Evolutionary conservation across 176 grass and related monocot genomes (phyloP), one percentile per base, ranked within the genome.

Genomic region (Elymus sibiricus): DNA sequence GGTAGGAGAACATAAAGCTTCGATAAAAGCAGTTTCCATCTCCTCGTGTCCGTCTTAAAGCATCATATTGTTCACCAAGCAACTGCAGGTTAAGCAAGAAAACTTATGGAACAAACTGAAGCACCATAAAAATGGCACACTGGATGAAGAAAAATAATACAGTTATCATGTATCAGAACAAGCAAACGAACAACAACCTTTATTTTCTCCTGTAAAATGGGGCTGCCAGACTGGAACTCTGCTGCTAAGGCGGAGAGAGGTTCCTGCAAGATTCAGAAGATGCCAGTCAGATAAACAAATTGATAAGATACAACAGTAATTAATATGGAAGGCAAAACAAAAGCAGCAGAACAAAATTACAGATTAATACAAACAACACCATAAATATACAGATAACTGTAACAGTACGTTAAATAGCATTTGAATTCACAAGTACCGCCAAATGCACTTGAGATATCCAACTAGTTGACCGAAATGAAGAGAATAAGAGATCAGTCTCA

Each of bases 21-120:
- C 97, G 94, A 87, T 93, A 99, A 83, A 99, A 99, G 79, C 97
- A 99, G 83, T 96, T 99, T 78, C 97, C 97, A 87, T 99, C 97
- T 81, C 97, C 97, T 37, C 97, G 85, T 63, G 94, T 94, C 81
- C 97, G 81, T 79, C 97, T 96, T 80, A 99, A 90, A 89, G 97
- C 97, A 91, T 51, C 79, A 90, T 96, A 99, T 83, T 99, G 89
- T 74, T 99, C 94, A 49, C 84, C 92, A 79, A 99, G 90, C 84
- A 96, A 82, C 97, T 99, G 85, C 77, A 89, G 40, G 66, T 73
- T 56, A 87, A 93, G 80, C 21, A 63, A 85, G 32, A 80, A 69
- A 77, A 28, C 21, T 76, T 47, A 38, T 61, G 70, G 38, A 95
- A 85, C 74, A 88, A 82, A 88, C 61, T 53, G 83, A 34, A 94